phyloP scores from a whole-genome alignment of 2,329 filamentous ascomycete genomes.

The Escovopsis sp. region DNA sequence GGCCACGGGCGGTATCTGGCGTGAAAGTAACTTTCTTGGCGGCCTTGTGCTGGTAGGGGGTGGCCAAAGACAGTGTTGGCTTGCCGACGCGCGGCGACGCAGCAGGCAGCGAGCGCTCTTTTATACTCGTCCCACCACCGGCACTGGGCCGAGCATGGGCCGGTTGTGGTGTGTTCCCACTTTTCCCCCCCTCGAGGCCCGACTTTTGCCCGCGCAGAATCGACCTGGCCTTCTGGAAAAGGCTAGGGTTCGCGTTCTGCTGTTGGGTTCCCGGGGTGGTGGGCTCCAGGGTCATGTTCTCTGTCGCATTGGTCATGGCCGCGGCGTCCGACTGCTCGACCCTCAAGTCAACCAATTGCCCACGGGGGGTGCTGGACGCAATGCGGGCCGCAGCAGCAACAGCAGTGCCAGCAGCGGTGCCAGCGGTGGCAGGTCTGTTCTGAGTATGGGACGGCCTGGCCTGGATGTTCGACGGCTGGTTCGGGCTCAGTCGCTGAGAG shows the following conservation, averaged over 20 bases:
- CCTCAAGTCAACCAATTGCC: constrained; percentile 21
- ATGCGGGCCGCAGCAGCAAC: constrained; percentile 28
- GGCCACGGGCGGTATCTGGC: constrained; percentile 43
- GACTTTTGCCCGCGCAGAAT: constrained; percentile 32
- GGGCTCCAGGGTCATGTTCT: constrained; percentile 19
- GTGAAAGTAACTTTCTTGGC: constrained; percentile 70
- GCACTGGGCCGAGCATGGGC: constrained; percentile 18
- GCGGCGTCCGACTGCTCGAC: constrained; percentile 17
- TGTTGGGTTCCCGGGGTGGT: constrained; percentile 19
- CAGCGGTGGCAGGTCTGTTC: constrained; percentile 1
- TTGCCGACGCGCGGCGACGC: no score
- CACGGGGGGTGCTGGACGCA: constrained; percentile 26
- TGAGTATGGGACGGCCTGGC: constrained; percentile 52
- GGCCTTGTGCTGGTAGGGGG: constrained; percentile 40
- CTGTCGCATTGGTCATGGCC: constrained; percentile 24
- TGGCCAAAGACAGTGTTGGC: constrained; percentile 39
- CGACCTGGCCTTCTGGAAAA: constrained; percentile 42
- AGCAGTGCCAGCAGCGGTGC: constrained; percentile 13
- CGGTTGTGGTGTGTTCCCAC: constrained; percentile 30
- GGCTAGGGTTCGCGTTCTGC: constrained; percentile 31
- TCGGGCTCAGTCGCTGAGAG: constrained; percentile 57
- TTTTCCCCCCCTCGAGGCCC: constrained; percentile 23
- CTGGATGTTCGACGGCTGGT: constrained; percentile 56
- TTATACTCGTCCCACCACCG: no score
- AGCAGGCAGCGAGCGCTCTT: constrained; percentile 32